phyloP scores from a whole-genome alignment of 2,329 filamentous ascomycete genomes.

The Trichoderma sp. region DNA sequence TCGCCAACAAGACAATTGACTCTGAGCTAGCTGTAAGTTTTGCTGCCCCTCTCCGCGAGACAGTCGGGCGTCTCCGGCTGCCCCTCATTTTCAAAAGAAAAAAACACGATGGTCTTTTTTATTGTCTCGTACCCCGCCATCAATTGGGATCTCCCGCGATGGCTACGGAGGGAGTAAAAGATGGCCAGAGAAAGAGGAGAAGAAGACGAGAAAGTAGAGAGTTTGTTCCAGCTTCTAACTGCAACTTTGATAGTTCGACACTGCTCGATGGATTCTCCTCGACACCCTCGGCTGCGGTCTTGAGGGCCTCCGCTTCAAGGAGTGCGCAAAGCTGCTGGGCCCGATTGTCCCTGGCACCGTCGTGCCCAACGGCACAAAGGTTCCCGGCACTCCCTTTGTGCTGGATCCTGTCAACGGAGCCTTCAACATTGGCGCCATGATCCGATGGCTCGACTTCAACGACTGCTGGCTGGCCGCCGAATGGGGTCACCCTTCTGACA shows the following conservation, averaged over 20 bases:
- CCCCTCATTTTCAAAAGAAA: constrained; percentile 7
- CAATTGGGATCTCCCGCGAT: not conserved
- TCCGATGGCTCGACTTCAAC: constrained; percentile 99
- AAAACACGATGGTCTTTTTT: not conserved
- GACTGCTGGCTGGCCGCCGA: constrained; percentile 99
- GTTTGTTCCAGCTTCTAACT: not conserved
- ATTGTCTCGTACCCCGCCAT: not conserved
- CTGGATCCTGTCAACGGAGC: constrained; percentile 94
- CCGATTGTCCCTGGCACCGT: constrained; percentile 87
- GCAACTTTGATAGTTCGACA: constrained; percentile 71
- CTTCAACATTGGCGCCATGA: constrained; percentile 99
- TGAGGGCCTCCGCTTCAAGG: constrained; percentile 91
- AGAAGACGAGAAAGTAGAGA: not conserved
- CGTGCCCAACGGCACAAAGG: constrained; percentile 88
- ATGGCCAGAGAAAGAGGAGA: not conserved
- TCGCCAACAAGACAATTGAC: constrained; percentile 87
- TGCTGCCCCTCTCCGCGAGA: not conserved
- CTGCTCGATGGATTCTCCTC: constrained; percentile 92
- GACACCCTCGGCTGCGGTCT: constrained; percentile 97
- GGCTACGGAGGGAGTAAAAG: not conserved
- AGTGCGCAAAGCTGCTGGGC: constrained; percentile 93
- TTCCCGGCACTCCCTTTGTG: constrained; percentile 90
- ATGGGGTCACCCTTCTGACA: constrained; percentile 98
- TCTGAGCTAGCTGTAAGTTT: constrained; percentile 88
- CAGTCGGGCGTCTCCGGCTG: not conserved